These are phyloP conservation scores for Claviceps pazoutovae DNA, from an alignment of 2,329 filamentous ascomycete genomes.

Conservation along the genomic window DNA sequence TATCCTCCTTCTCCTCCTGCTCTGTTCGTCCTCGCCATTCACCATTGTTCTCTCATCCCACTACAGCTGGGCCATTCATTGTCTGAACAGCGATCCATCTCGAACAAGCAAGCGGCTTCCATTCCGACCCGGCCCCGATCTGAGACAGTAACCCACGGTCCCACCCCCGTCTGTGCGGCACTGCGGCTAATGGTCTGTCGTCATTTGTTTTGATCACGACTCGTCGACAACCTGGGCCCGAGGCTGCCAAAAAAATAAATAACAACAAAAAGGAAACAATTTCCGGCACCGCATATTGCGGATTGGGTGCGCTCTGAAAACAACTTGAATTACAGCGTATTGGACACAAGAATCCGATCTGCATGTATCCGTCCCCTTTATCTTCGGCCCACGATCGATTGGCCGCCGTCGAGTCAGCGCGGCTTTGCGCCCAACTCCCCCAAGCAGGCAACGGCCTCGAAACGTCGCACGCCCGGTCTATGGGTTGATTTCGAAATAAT, in stretches of 20 bases:
- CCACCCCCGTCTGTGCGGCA: neutral
- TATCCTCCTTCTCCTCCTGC: too few species aligned
- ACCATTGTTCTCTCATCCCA: too few species aligned
- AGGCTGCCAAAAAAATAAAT: too few species aligned
- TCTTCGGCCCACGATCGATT: conserved; percentile 6
- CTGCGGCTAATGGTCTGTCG: too few species aligned
- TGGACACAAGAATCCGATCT: neutral
- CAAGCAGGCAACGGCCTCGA: conserved; percentile 1
- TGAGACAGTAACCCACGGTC: neutral
- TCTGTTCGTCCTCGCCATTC: too few species aligned
- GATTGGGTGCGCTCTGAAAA: too few species aligned
- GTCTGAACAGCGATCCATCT: neutral
- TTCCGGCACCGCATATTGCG: neutral
- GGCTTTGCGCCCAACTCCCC: neutral
- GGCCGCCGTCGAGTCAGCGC: conserved; percentile 5
- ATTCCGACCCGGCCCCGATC: neutral
- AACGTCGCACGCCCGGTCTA: neutral
- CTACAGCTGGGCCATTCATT: neutral
- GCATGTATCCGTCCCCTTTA: conserved; percentile 7
- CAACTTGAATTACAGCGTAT: neutral
- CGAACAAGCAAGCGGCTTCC: neutral
- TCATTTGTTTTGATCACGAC: too few species aligned
- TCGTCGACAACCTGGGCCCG: too few species aligned
- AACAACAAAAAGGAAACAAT: neutral
- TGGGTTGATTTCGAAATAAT: conserved; percentile 1